A percentile compares a stretch with the other conserved stretches of the same genome.
phyloP scores from a whole-genome alignment of 176 grass and related monocot genomes.

The Microstegium vimineum region DNA sequence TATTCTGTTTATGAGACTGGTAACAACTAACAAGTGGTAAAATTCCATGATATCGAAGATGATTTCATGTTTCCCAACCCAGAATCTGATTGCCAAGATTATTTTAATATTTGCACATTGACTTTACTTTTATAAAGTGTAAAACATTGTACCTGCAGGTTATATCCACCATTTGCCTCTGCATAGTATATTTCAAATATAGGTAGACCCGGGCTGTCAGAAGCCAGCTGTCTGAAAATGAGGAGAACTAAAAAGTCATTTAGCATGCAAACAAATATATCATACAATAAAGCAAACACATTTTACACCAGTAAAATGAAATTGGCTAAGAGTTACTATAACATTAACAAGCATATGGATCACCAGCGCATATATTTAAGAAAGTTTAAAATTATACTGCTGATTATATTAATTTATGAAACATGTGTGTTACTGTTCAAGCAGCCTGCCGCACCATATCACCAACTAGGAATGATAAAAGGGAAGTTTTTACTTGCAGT shows the following conservation, averaged over 20 bases:
- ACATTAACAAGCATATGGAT: neutral
- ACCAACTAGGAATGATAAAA: neutral
- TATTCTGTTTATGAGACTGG: slow-evolving; percentile 21
- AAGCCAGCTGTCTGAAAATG: slow-evolving; percentile 64
- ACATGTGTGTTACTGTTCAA: neutral
- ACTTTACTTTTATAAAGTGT: slow-evolving; percentile 3
- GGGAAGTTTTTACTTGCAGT: slow-evolving; percentile 1
- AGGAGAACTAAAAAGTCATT: neutral
- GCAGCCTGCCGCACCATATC: neutral
- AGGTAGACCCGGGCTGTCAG: slow-evolving; percentile 60
- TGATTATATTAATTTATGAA: neutral
- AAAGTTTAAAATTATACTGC: neutral
- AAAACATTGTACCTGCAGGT: slow-evolving; percentile 59
- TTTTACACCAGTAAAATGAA: neutral
- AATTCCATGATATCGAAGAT: neutral
- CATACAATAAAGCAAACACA: neutral
- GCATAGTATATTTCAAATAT: slow-evolving; percentile 90
- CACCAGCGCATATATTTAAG: neutral
- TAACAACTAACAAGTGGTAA: slow-evolving; percentile 8
- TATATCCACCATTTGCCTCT: slow-evolving; percentile 63
- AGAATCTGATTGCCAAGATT: neutral
- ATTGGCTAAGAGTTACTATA: neutral
- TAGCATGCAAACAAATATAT: neutral
- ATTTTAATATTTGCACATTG: neutral
- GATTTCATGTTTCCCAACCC: neutral